Evolutionary conservation across 2,329 filamentous ascomycete species (phyloP).

Genomic region (Diaporthe batatas): DNA sequence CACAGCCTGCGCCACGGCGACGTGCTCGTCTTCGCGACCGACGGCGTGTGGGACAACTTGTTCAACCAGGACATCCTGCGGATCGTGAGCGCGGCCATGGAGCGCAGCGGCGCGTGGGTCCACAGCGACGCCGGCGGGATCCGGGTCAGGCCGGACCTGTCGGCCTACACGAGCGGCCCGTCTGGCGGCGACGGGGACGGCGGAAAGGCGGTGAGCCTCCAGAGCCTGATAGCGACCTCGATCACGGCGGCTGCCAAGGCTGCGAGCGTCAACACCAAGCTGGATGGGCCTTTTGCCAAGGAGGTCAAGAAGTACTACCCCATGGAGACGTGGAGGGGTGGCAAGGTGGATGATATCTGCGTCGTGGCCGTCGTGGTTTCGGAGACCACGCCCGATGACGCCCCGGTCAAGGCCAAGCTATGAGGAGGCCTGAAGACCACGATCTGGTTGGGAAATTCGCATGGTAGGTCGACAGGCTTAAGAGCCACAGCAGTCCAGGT

Average conservation of each 20-base stretch:
- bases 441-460: neutral
- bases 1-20: constrained; percentile 89
- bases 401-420: constrained; percentile 47
- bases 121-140: constrained; percentile 70
- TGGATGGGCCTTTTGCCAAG: constrained; percentile 94
- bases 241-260: constrained; percentile 86
- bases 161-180: constrained; percentile 61
- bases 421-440: constrained; percentile 45
- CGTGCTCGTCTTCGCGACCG: constrained; percentile 92
- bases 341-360: constrained; percentile 96
- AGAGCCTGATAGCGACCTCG: constrained; percentile 82
- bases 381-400: constrained; percentile 62
- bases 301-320: constrained; percentile 92
- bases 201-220: constrained; percentile 66
- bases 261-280: constrained; percentile 83
- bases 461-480: neutral
- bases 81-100: constrained; percentile 83
- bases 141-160: constrained; percentile 72
- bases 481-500: neutral
- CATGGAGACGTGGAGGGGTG: constrained; percentile 87
- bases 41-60: constrained; percentile 96
- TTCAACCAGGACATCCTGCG: constrained; percentile 90
- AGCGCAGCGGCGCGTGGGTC: constrained; percentile 79
- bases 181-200: constrained; percentile 49
- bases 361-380: constrained; percentile 84